These are phyloP conservation scores for Colletotrichum noveboracense DNA, from an alignment of 2,329 filamentous ascomycete species.

Conservation along the genomic window DNA sequence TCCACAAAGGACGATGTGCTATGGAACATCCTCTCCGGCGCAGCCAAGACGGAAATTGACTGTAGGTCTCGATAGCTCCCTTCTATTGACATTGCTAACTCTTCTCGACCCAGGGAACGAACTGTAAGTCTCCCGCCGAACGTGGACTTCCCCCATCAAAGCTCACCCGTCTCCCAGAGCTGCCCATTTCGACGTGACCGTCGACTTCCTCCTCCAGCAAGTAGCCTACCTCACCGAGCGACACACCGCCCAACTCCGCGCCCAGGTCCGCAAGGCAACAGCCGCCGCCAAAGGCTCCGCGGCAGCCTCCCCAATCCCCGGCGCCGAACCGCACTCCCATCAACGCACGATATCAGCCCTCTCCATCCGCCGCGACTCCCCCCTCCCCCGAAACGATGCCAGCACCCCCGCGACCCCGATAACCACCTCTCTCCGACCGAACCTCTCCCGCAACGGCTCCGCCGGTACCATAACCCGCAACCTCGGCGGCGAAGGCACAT, in stretches of 20 bases:
- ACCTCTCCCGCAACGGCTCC: constrained; percentile 53
- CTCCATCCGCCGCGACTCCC: constrained; percentile 64
- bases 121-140: constrained; percentile 59
- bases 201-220: constrained; percentile 90
- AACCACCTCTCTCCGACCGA: constrained; percentile 48
- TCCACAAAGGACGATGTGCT: constrained; percentile 83
- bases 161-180: constrained; percentile 55
- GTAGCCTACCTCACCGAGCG: constrained; percentile 93
- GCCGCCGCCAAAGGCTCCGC: constrained; percentile 61
- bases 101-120: constrained; percentile 67
- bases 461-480: constrained; percentile 42
- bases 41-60: constrained; percentile 83
- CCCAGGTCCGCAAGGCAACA: constrained; percentile 82
- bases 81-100: not conserved
- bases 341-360: constrained; percentile 57
- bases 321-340: constrained; percentile 46
- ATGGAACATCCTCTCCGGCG: constrained; percentile 88
- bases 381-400: constrained; percentile 52
- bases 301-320: constrained; percentile 62
- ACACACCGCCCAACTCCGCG: constrained; percentile 87
- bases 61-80: constrained; percentile 61
- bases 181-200: constrained; percentile 79
- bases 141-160: constrained; percentile 15
- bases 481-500: constrained; percentile 28
- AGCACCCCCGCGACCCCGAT: constrained; percentile 48